Evolutionary conservation across 805 yeast species (phyloP), one percentile per base, ranked within the genome.

Genomic region (Starmerella apis): DNA sequence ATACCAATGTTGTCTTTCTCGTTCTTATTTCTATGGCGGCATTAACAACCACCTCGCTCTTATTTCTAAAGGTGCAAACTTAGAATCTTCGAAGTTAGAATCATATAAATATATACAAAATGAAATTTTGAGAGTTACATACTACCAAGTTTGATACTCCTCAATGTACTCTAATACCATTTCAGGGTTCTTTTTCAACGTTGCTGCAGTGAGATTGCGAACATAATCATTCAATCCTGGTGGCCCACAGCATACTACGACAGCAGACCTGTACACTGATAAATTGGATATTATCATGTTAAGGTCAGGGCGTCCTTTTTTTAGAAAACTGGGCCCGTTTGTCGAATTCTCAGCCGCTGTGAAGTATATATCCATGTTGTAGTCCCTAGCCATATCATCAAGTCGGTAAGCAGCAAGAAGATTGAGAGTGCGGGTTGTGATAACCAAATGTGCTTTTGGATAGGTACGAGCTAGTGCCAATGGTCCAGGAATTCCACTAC

Each of bases 101-200:
- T 10, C 16, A n/a, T 39, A 39, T 24, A 24, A 14, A 31, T 18
- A 31, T 14, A 31, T 27, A 13, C 13, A 13, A 9, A 27, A 9
- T 9, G 13, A 27, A 27, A 27, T 27, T 13, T 31, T 31, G 16
- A 2, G 8, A 31, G 8, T 13, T 3, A 18, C n/a, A 8, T 2
- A 3, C 35, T 25, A 78, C 90, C 90, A 83, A 13, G 74, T 70
- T 64, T 81, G 86, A 46, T 79, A 68, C 62, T 82, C 86, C 61
- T 84, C 92, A 59, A 71, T 75, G 59, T 76, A 77, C 53, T 81
- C 86, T 16, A 84, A 71, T 39, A 80, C 66, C 35, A 71, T 68
- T 3, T 67, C 64, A 19, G 80, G 64, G 25, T 33, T 2, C 20
- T 43, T 11, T 9, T 16, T 16, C 41, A 70, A 63, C 14, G 65